Evolutionary conservation across 352 stramenopile genomes (phyloP), one percentile per base, ranked within the genome.

Genomic region (Phytophthora agathidicida): DNA sequence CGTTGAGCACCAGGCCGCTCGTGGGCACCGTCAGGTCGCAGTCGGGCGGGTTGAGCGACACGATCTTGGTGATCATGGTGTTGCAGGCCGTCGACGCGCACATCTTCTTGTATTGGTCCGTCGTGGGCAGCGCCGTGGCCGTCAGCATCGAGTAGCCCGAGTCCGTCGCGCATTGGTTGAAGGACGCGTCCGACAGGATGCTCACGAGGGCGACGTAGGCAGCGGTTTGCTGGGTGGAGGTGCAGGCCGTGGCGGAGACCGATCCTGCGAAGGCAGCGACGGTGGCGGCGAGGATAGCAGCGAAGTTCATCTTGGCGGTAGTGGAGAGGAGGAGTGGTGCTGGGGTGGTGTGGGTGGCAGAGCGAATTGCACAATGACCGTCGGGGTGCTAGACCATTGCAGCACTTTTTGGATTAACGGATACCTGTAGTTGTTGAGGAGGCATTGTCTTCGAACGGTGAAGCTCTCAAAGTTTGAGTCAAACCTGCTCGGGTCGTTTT

Each of bases 21-120:
- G 54, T 71, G 3, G 61, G 61, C 22, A 72, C 58, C 38, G 58
- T 66, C 31, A 72, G 57, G 16, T 68, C 63, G 41, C 63, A 72
- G 63, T 72, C 45, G 17, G 63, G 57, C 17, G 63, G 38, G 56
- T 55, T 63, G 1, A 72, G 63, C 37, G 43, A 41, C 14, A 72
- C 19, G 50, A 68, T 59, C 38, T 60, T 48, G 20, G 17, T 45
- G 37, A 72, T 67, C 50, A 68, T 57, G 23, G 27, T 54, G 17
- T 60, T 47, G 58, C 63, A 72, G 3, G 58, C 58, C 27, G 50
- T 60, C 26, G 56, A 64, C 37, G 44, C 51, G 45, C 63, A 71
- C 63, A 71, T 71, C 19, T 35, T 10, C 19, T 28, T 47, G 50
- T 64, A 64, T 44, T 71, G 63, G 1, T 17, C 56, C 13, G 31